phyloP scores from a whole-genome alignment of 176 grass and related monocot genomes.

The Oryza australiensis region DNA sequence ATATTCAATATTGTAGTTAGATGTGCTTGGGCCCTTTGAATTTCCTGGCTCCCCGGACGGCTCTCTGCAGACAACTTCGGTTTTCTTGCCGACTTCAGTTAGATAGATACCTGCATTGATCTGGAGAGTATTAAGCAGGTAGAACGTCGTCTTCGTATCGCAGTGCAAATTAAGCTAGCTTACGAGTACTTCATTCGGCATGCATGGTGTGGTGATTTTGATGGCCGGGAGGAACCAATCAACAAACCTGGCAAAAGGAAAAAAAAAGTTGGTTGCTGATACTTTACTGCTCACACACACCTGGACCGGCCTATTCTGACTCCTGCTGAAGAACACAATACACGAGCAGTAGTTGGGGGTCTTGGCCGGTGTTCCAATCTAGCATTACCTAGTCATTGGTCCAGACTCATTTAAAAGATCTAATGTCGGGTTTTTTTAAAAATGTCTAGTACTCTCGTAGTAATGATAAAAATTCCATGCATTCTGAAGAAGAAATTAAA shows the following conservation, averaged over 20 bases:
- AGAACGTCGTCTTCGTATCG: conserved; percentile 16
- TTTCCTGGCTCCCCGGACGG: too few species aligned
- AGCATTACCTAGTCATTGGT: background rate
- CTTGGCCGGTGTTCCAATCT: background rate
- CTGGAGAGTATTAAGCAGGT: background rate
- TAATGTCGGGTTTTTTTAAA: background rate
- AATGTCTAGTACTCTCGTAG: background rate
- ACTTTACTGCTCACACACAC: background rate
- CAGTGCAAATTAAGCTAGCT: background rate
- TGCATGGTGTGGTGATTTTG: background rate
- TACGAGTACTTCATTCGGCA: background rate
- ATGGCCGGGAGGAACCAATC: background rate
- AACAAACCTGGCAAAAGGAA: background rate
- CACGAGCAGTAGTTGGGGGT: background rate
- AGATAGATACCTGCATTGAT: background rate
- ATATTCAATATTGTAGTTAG: too few species aligned
- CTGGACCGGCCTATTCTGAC: background rate
- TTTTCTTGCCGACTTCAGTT: conserved; percentile 24
- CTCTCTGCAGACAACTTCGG: background rate
- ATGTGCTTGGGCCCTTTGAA: too few species aligned
- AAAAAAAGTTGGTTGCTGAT: background rate
- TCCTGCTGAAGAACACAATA: background rate
- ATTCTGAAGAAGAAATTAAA: too few species aligned
- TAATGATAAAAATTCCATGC: too few species aligned
- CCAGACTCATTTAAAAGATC: background rate